Evolutionary conservation across 306 rosid genomes (phyloP).

Genomic region (Dalbergia cochinchinensis): DNA sequence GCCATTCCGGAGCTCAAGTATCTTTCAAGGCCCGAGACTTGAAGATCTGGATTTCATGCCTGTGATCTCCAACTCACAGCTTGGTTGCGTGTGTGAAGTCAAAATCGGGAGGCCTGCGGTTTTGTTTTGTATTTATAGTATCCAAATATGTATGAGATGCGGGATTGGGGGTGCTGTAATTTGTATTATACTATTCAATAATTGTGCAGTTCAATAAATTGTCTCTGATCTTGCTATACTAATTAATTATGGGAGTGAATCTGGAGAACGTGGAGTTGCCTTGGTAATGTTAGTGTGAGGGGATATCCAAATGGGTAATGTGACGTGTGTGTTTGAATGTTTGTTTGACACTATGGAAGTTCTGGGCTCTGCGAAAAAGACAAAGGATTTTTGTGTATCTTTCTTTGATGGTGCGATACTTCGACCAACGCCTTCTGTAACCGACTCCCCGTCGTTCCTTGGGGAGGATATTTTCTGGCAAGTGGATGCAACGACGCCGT

Average conservation of each 20-base stretch:
- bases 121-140: neutral
- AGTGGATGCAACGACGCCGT: neutral
- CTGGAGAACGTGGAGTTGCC: conserved; percentile 31
- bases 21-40: conserved; percentile 44
- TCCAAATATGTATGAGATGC: neutral
- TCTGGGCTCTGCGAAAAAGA: neutral
- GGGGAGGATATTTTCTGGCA: neutral
- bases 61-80: conserved; percentile 32
- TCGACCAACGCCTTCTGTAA: neutral
- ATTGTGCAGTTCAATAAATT: conserved; percentile 1
- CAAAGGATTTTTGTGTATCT: neutral
- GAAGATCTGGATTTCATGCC: conserved; percentile 60
- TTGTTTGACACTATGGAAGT: neutral
- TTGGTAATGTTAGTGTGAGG: neutral
- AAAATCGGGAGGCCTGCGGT: conserved; percentile 45
- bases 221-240: neutral
- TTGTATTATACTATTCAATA: neutral
- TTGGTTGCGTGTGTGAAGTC: conserved; percentile 58
- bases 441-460: neutral
- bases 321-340: neutral
- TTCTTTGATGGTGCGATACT: neutral
- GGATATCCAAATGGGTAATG: neutral
- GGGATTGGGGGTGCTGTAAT: no score
- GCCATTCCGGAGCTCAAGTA: conserved; percentile 56
- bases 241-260: conserved; percentile 32